phyloP scores from a whole-genome alignment of 371 early-diverging fungal genomes.

The Syncephalis fuscata region DNA sequence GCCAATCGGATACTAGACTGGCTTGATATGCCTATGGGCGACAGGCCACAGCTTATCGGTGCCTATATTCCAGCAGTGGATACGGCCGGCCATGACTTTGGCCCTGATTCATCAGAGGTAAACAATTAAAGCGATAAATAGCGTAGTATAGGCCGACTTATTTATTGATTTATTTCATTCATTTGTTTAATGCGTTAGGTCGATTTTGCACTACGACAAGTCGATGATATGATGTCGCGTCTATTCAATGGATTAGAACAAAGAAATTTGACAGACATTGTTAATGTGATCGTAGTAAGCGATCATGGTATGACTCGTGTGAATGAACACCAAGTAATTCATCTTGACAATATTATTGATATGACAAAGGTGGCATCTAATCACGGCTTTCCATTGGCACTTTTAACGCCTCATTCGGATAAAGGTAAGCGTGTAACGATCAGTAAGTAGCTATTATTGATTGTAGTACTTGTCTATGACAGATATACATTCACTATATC shows the following conservation, averaged over 20 bases:
- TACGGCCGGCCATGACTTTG: conserved; percentile 56
- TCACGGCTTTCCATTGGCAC: conserved; percentile 19
- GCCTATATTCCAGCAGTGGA: conserved; percentile 77
- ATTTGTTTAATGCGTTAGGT: conserved; percentile 12
- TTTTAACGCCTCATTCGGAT: conserved; percentile 22
- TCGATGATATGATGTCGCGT: conserved; percentile 46
- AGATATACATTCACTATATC: conserved; percentile 11
- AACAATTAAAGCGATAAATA: no score
- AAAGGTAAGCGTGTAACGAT: conserved; percentile 8
- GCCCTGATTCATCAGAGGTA: conserved; percentile 47
- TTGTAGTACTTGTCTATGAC: neutral
- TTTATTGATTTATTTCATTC: neutral
- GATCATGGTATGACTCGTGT: conserved; percentile 85
- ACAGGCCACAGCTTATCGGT: conserved; percentile 59
- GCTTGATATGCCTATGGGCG: conserved; percentile 49
- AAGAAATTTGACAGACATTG: conserved; percentile 36
- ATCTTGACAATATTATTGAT: conserved; percentile 56
- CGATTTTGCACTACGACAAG: conserved; percentile 33
- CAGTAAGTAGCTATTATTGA: neutral
- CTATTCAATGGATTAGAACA: conserved; percentile 31
- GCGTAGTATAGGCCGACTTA: no score
- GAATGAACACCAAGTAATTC: conserved; percentile 33
- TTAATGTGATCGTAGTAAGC: conserved; percentile 73
- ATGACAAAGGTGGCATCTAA: conserved; percentile 14
- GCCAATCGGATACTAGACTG: conserved; percentile 45